Percentiles rank a stretch among this genome's conserved stretches.
These are phyloP conservation scores for Fusarium sp. DNA, from an alignment of 2,329 filamentous ascomycete genomes.

Conservation along the genomic window DNA sequence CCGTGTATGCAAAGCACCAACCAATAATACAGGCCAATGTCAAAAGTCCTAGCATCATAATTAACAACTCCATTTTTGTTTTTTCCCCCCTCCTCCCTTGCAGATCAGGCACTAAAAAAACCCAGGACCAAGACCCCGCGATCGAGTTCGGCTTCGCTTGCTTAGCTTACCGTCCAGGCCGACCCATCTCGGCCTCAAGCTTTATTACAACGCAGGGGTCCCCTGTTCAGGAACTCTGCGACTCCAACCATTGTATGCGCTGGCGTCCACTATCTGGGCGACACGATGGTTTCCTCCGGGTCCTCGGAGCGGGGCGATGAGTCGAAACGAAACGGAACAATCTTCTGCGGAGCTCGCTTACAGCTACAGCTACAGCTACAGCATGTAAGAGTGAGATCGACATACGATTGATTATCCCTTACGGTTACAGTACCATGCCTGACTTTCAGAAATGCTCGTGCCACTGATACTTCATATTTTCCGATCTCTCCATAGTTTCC, in stretches of 20 bases:
- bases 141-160: constrained; percentile 9
- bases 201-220: constrained; percentile 6
- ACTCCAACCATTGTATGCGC: neutral
- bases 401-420: neutral
- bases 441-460: too few species aligned
- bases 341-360: neutral
- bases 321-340: neutral
- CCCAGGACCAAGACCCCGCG: constrained; percentile 16
- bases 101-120: constrained; percentile 9
- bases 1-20: neutral
- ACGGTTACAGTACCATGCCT: neutral
- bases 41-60: constrained; percentile 8
- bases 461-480: neutral
- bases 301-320: constrained; percentile 13
- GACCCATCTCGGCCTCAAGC: too few species aligned
- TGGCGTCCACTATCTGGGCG: constrained; percentile 19
- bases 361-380: too few species aligned
- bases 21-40: neutral
- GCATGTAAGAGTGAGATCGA: neutral
- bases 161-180: constrained; percentile 3
- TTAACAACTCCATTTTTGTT: neutral
- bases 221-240: constrained; percentile 2
- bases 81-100: neutral
- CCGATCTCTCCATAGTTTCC: neutral
- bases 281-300: constrained; percentile 18